Base-by-base conservation (phyloP, 2,329 filamentous ascomycete species). In the Talaromyces sp. region DNA sequence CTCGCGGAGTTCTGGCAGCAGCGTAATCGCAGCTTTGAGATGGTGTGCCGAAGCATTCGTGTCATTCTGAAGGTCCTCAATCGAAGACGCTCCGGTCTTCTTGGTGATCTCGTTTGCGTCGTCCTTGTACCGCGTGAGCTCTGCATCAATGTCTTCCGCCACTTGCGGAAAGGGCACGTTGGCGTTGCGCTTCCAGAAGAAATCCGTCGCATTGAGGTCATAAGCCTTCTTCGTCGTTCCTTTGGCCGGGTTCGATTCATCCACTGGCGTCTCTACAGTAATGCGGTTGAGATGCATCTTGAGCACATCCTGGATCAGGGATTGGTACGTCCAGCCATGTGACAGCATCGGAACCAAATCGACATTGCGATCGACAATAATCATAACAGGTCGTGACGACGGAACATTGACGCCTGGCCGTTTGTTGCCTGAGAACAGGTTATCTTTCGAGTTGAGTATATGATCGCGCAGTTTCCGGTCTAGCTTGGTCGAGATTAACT, bases 331-430 rank as follows among this genome's bases (percentile, higher is more conserved):
- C 89, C 89, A 93, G 1, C 93, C 97, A 76, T 99, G 95, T 14
- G 93, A 97, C n/a, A 99, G 84, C 95, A 99, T 98, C 2, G 95
- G 93, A 65, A 96, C 91, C 58, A 99, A 79, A 74, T 99, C 95
- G 51, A 99, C 88, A 70, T 97, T 98, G 67, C 95, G 88, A 76
- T 99, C 95, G 54, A 98, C 88, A 57, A 99, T 89, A 66, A 99
- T 86, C 52, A 99, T 85, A 0, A 98, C 91, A 0, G 96, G 95
- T 55, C 96, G 82, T 26, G 91, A 90, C 9, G 87, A 85, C 2
- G 88, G 84, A 0, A 89, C 88, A 17, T 84, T 82, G 1, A 82
- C 75, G 7, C 82, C 77, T n/a, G 86, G 81, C 63, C 89, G 83
- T 56, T 87, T 82, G 61, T 75, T 78, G 46, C 79, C 77, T 0